Evolutionary conservation across 2,329 filamentous ascomycete genomes (phyloP), one percentile per base, ranked within the genome.

Genomic region (Purpureocillium takamizusanense): DNA sequence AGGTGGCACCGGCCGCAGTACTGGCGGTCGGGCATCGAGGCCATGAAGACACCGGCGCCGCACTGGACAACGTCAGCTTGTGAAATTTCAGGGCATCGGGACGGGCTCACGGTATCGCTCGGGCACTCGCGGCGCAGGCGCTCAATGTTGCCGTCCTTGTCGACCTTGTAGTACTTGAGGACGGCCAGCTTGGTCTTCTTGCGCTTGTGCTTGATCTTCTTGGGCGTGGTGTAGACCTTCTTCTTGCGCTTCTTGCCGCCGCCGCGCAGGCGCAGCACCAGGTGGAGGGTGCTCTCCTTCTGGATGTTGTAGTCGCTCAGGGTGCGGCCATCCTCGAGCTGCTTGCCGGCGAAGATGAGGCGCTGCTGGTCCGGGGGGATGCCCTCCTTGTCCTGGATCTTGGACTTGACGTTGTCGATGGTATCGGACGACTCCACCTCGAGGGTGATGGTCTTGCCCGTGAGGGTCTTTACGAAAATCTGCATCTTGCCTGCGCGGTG

Each of bases 181-280:
- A 98, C 90, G 62, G 92, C 92, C 70, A 98, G 77, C 85, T 98
- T 98, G 82, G 86, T 95, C 90, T 98, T 98, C 88, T 97, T 98
- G 78, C 88, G 85, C 89, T 98, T 98, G 84, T 98, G 92, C 92
- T 98, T 98, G 85, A 98, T 98, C 88, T 98, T 98, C 89, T 98
- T 98, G 70, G 92, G 92, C 63, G 92, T 98, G 68, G 87, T 97
- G 86, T 98, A 98, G 58, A 98, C 92, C 89, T 98, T 98, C 88
- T 95, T 95, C 87, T 98, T 98, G 73, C 94, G 83, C 86, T 97
- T 95, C 88, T 98, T 98, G 66, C 72, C 89, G 71, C 90, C 92
- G 79, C 92, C 92, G 80, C 90, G 92, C 47, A 98, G 88, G 66
- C 92, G 87, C 59, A 98, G 83, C 60, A 98, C 92, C 58, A 97